phyloP scores from a whole-genome alignment of 2,329 filamentous ascomycete genomes.

The Leptographium wingfieldii region DNA sequence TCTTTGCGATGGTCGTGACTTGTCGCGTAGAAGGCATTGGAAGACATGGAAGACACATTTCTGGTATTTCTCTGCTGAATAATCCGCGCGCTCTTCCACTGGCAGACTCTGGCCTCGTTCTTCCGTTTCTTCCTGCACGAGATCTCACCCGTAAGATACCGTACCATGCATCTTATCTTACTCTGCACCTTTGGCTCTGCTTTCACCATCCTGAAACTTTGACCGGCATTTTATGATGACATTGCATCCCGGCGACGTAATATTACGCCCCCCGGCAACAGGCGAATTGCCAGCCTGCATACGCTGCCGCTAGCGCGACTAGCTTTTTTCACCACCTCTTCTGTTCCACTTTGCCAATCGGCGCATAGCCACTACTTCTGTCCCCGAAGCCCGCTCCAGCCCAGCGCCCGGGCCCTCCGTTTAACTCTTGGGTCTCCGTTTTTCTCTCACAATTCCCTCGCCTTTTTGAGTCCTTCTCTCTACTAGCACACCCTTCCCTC shows the following conservation, averaged over 20 bases:
- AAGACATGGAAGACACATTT: no score
- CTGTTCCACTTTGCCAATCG: neutral
- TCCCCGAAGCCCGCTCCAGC: neutral
- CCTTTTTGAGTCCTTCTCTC: neutral
- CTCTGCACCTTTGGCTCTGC: neutral
- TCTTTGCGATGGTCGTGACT: no score
- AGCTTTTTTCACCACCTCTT: neutral
- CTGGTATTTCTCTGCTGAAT: no score
- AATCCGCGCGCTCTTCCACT: neutral
- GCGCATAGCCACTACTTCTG: neutral
- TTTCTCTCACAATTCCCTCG: neutral
- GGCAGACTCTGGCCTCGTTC: neutral
- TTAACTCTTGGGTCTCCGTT: neutral
- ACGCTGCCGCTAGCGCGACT: neutral
- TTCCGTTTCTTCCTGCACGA: neutral
- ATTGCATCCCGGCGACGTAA: neutral
- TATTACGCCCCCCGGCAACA: neutral
- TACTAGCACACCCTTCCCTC: neutral
- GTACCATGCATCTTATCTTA: neutral
- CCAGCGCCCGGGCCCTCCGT: slow-evolving; percentile 1
- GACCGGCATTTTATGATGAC: neutral
- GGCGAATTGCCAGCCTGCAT: neutral
- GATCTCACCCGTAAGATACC: no score
- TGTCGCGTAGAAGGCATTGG: no score
- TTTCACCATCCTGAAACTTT: neutral